Base-by-base conservation (phyloP, 75 land plant genomes). In the Pinus tabuliformis region DNA sequence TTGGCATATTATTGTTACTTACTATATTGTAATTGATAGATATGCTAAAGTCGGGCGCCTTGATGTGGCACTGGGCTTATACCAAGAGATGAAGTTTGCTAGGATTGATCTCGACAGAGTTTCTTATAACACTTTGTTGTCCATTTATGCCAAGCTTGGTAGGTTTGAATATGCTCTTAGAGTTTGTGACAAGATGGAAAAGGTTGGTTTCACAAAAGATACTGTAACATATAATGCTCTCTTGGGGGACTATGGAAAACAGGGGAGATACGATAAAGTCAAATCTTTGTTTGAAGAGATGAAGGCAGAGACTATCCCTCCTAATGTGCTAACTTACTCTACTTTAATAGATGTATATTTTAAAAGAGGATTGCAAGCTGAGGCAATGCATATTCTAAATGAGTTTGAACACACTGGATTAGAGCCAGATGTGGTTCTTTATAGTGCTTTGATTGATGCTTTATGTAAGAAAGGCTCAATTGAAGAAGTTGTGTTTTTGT, bases 181-280 rank as follows among this genome's bases (percentile, higher is more conserved):
- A 57, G 83, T 91, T 36, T 92, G 95, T 76, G 81, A 81, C 49
- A 93, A 94, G 78, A 95, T 97, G 98, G 93, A 92, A 80, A 79
- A 80, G 54, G 81, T 82, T 11, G 98, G 99, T 60, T 83, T 90
- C 59, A 89, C 80, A 75, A 95, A 88, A 75, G 99, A 97, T 82
- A 84, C 77, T 60, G 98, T 97, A 16, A 94, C 99, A 18, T 94
- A 94, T 81, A 97, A 97, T 77, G 95, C 98, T 7, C 90, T 97
- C 28, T 73, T 97, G 14, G 93, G 82, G 81, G 94, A 93, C 13
- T 92, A 90, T 82, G 98, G 99, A 58, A 97, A 97, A 76, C 93
- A 94, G 68, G 95, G 92, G 33, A 91, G 85, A 62, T 92, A 81
- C 71, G 78, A 90, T 56, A 86, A 88, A 28, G 91, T 94, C 58